A percentile compares a stretch with the other conserved stretches of the same genome.
phyloP scores from a whole-genome alignment of 768 basidiomycete species.

The Cystoderma amianthinum region DNA sequence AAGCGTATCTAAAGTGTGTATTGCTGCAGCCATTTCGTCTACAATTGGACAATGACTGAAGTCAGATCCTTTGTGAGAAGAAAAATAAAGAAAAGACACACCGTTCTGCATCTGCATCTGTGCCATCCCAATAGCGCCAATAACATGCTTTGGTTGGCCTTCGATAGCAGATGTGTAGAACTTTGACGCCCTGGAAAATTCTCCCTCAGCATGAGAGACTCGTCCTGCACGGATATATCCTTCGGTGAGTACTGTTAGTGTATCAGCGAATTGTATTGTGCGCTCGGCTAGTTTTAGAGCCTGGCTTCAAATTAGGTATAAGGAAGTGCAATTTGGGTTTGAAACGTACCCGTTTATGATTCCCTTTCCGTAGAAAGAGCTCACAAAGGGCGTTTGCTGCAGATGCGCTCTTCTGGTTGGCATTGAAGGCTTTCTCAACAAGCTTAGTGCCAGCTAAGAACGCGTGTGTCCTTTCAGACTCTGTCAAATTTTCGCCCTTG shows the following conservation, averaged over 20 bases:
- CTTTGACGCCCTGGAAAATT: constrained; percentile 53
- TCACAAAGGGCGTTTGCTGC: constrained; percentile 83
- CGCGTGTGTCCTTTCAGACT: constrained; percentile 53
- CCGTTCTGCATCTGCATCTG: constrained; percentile 84
- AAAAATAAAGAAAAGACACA: constrained; percentile 23
- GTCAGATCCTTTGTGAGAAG: neutral
- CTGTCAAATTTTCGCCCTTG: constrained; percentile 58
- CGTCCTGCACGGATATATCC: constrained; percentile 82
- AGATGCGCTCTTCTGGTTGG: constrained; percentile 69
- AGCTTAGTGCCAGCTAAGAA: constrained; percentile 63
- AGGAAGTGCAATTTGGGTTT: neutral
- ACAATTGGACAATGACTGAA: constrained; percentile 6
- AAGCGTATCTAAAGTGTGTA: constrained; percentile 77
- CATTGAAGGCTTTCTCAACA: constrained; percentile 75
- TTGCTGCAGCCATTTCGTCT: constrained; percentile 83
- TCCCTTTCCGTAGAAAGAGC: constrained; percentile 67
- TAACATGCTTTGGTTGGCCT: constrained; percentile 65
- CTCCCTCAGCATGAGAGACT: constrained; percentile 69
- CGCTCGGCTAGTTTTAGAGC: constrained; percentile 92
- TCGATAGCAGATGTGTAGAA: constrained; percentile 65
- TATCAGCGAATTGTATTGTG: constrained; percentile 91
- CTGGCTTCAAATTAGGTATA: constrained; percentile 23
- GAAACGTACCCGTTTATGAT: constrained; percentile 47
- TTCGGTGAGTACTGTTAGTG: constrained; percentile 76
- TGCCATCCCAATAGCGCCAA: constrained; percentile 80